These are phyloP conservation scores for Martiniozyma asiatica DNA, from an alignment of 1,139 yeast genomes.

Conservation along the genomic window DNA sequence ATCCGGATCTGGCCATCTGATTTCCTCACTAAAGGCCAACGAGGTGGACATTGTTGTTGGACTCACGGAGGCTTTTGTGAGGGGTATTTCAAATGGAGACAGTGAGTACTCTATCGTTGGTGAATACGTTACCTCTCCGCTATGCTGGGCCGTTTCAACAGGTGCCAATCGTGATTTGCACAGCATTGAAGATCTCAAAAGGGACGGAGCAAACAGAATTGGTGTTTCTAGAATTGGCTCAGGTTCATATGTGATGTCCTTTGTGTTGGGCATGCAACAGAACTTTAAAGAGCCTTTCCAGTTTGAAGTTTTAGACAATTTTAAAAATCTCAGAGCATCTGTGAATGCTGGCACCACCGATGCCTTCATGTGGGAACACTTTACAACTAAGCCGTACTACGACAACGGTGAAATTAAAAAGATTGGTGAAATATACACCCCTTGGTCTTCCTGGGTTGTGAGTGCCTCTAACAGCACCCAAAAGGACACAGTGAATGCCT, in stretches of 20 bases:
- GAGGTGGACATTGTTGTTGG: slow-evolving; percentile 77
- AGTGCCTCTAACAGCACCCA: slow-evolving; percentile 35
- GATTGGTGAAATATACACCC: slow-evolving; percentile 83
- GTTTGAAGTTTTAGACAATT: slow-evolving; percentile 53
- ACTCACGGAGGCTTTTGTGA: slow-evolving; percentile 79
- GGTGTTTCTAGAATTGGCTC: slow-evolving; percentile 88
- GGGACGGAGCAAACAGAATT: slow-evolving; percentile 40
- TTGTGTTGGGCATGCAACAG: slow-evolving; percentile 57
- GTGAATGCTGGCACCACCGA: slow-evolving; percentile 60
- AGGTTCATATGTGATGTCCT: slow-evolving; percentile 87
- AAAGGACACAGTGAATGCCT: slow-evolving; percentile 17
- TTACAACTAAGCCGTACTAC: slow-evolving; percentile 77
- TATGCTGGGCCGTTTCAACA: slow-evolving; percentile 80
- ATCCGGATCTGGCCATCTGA: slow-evolving; percentile 82
- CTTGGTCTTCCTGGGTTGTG: slow-evolving; percentile 95
- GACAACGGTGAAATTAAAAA: slow-evolving; percentile 68
- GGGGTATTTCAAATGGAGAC: slow-evolving; percentile 56
- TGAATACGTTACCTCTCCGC: slow-evolving; percentile 75
- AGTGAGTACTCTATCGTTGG: slow-evolving; percentile 55
- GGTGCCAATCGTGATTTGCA: slow-evolving; percentile 52
- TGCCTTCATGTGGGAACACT: slow-evolving; percentile 94
- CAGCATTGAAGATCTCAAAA: slow-evolving; percentile 34
- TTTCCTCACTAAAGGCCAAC: slow-evolving; percentile 52
- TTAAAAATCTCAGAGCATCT: slow-evolving; percentile 65
- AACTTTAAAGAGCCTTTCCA: slow-evolving; percentile 32